Evolutionary conservation across 2,329 filamentous ascomycete genomes (phyloP).

Genomic region (Nigrospora oryzae): DNA sequence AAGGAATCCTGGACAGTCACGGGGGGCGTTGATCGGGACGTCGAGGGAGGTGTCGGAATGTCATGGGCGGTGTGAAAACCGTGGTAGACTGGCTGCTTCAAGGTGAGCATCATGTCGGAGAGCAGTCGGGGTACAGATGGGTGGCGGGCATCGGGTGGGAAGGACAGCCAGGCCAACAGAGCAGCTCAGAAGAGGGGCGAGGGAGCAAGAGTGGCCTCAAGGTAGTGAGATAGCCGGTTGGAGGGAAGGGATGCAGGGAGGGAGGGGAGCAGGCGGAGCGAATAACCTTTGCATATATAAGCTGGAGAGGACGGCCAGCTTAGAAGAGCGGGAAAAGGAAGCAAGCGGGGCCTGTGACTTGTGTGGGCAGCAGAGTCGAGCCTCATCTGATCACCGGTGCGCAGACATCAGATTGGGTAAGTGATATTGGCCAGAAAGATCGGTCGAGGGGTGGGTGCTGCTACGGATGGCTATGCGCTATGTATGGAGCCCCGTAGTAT

Average conservation of each 20-base stretch:
- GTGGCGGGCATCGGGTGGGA: constrained; percentile 8
- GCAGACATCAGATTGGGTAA: constrained; percentile 21
- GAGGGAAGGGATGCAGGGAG: constrained; percentile 13
- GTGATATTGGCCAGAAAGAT: constrained; percentile 16
- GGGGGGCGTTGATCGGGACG: constrained; percentile 46
- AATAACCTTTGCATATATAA: constrained; percentile 26
- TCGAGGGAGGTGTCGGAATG: constrained; percentile 49
- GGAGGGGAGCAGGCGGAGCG: constrained; percentile 14
- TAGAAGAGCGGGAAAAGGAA: constrained; percentile 20
- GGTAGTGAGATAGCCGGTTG: constrained; percentile 6
- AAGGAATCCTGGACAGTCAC: constrained; percentile 38
- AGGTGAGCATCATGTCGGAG: constrained; percentile 48
- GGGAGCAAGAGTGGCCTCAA: background rate
- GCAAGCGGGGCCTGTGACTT: constrained; percentile 25
- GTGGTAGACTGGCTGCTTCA: constrained; percentile 50
- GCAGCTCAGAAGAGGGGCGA: constrained; percentile 1
- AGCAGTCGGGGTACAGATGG: constrained; percentile 9
- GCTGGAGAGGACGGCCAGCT: constrained; percentile 28
- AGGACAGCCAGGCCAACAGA: constrained; percentile 4
- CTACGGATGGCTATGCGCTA: constrained; percentile 3
- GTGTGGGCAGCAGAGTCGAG: constrained; percentile 23
- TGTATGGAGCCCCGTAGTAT: constrained; percentile 4
- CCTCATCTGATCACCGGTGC: constrained; percentile 25
- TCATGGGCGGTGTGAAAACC: constrained; percentile 55
- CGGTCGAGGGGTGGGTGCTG: constrained; percentile 12